Base-by-base conservation (phyloP, 345 rosid species). In the Carallia brachiata region DNA sequence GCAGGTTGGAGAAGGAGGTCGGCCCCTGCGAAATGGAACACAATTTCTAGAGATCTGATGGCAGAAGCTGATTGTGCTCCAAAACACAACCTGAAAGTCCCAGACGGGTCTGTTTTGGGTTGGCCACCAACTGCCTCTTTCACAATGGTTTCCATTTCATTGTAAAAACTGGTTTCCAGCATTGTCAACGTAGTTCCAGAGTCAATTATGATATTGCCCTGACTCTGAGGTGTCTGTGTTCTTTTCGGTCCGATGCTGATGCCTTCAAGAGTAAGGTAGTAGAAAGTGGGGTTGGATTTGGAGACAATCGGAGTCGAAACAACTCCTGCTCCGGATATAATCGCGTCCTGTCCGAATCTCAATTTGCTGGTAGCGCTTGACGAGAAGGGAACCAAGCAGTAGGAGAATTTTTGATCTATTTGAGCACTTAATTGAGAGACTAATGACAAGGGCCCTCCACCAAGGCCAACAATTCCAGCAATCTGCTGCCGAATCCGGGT, bases 391-490 rank as follows among this genome's bases (percentile, higher is more conserved):
- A 44, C 23, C 68, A 65, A 65, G 31, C 68, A 65, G 23, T 65
- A 65, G 36, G 68, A 47, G 23, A 65, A 65, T 44, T 65, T 65
- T 19, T 47, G 17, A 65, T 19, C 68, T 7, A 48, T 65, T 47
- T 4, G 4, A 28, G 36, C 18, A 65, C 68, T 55, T 55, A 65
- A 27, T 65, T 65, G 68, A 5, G 68, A 65, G 16, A 65, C 56
- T 6, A 65, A 17, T 16, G 68, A 65, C 18, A 65, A 17, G 16
- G 68, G 23, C 4, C 68, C 68, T 1, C 57, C 68, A n/a, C 57
- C 68, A 0, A 65, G 68, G 27, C 68, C 68, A 15, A 65, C 68
- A 30, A 65, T 6, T 19, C 57, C 68, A 10, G 68, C 27, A 28
- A 54, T 34, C 6, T 6, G 17, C 8, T 12, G 36, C 15, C 2